Base-by-base conservation (phyloP, 1,284 basidiomycete genomes). In the Trichosporon faecale region DNA sequence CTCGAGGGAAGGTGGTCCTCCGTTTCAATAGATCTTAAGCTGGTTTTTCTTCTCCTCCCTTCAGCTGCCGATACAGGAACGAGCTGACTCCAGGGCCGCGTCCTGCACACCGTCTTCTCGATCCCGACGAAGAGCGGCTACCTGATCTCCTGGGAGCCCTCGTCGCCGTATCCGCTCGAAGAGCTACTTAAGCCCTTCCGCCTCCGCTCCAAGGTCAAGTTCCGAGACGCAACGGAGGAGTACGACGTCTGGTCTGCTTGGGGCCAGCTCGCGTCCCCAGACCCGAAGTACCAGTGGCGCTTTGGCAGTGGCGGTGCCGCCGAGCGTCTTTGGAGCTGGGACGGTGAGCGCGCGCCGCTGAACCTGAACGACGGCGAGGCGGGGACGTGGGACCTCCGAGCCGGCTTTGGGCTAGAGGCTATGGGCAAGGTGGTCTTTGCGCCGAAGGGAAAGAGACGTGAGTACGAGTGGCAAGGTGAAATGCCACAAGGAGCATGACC, bases 21-120 rank as follows among this genome's bases (percentile, higher is more conserved):
- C 31, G 31, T n/a, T n/a, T n/a, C n/a, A 9, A 33, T 4, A 33
- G 31, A 3, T 3, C 31, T 4, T 33, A 4, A 3, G 31, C 31
- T 3, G 31, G 31, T 18, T n/a, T 6, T 8, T 11, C 11, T 21
- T n/a, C 49, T 52, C 6, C 49, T 9, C 25, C 49, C 6, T 18
- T 44, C 5, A n/a, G 40, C 37, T 40, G 18, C n/a, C n/a, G n/a
- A n/a, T n/a, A n/a, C n/a, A n/a, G n/a, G n/a, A n/a, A n/a, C n/a
- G n/a, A 60, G 31, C 25, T 66, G 31, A 67, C 64, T 0, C 61
- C 80, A 97, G 91, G 97, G 97, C 55, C 88, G 95, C 77, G 89
- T 98, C 33, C 85, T 98, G 40, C 90, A 95, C 78, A 94, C 98
- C 80, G 85, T 91, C 52, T 94, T 98, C 82, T 86, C 96, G 69